Base-by-base conservation (phyloP, 805 yeast genomes). In the Barnettozyma vustinii region DNA sequence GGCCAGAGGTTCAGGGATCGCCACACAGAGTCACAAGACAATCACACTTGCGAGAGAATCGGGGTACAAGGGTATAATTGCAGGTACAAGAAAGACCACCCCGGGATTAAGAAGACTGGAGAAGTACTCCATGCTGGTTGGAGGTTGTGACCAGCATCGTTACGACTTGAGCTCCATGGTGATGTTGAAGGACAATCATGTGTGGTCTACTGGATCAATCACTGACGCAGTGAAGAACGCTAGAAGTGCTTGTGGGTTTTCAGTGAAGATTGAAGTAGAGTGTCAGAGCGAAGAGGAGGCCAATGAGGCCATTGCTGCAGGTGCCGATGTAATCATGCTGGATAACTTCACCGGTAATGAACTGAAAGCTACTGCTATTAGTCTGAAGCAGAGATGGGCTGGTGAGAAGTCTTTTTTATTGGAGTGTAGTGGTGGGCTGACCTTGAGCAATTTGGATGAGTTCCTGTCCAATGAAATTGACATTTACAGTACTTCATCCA, bases 1-100 rank as follows among this genome's bases (percentile, higher is more conserved):
- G 44, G 83, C 96, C 12, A 74, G 98, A 60, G 72, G 88, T 32
- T 84, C 96, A 3, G 98, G 98, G 1, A 77, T 91, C 40, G 96
- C 97, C 9, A 86, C 96, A 0, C 81, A 81, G 51, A 81, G 94
- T 0, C 66, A 71, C 45, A 66, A 70, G 26, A 76, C 91, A 4
- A 70, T 81, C 46, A 61, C 68, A 6, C 65, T 79, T 50, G 96
- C 97, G 1, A 76, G 81, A 48, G 67, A 76, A 39, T 68, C 76
- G 5, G 94, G 95, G 0, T 92, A 81, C 62, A 70, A 70, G 4
- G 98, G 98, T 0, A 75, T 84, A 21, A 89, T 91, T 63, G 97
- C 98, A 0, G 98, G 97, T 7, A 91, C 98, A 1, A 79, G 98
- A 63, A 91, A 91, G 68, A 92, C 97, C n/a, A 92, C 98, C 0